Conservation (phyloP, 2,329 filamentous ascomycete genomes). For the Aspergillus sp. region DNA sequence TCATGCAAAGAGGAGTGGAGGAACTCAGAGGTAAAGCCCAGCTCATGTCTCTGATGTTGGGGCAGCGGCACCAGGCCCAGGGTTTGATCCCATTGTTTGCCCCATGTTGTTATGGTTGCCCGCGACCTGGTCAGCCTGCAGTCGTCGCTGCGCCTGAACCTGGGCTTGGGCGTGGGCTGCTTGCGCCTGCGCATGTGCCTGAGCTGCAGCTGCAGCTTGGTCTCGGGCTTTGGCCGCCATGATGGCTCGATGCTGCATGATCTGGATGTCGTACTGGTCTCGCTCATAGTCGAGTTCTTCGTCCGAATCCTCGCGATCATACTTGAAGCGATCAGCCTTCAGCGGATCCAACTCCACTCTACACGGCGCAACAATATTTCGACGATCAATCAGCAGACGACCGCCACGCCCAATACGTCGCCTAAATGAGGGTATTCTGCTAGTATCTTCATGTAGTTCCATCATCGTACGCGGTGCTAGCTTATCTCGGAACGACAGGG, state of each 20-base stretch:
- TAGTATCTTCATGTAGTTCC: slow-evolving; percentile 38
- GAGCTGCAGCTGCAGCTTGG: slow-evolving; percentile 38
- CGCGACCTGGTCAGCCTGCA: slow-evolving; percentile 29
- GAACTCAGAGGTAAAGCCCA: slow-evolving; percentile 12
- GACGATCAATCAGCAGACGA: slow-evolving; percentile 80
- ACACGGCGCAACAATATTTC: slow-evolving; percentile 54
- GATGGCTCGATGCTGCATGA: slow-evolving; percentile 51
- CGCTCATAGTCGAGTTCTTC: slow-evolving; percentile 67
- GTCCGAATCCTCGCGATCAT: slow-evolving; percentile 76
- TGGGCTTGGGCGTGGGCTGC: slow-evolving; percentile 35
- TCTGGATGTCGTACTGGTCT: slow-evolving; percentile 58
- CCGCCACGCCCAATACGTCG: slow-evolving; percentile 78
- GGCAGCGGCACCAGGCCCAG: slow-evolving; percentile 22
- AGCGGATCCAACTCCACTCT: slow-evolving; percentile 41
- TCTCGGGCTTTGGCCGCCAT: slow-evolving; percentile 40
- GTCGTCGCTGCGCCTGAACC: slow-evolving; percentile 28
- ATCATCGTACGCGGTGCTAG: slow-evolving; percentile 37
- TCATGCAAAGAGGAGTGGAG: slow-evolving; percentile 23
- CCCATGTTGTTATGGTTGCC: slow-evolving; percentile 18
- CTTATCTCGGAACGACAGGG: slow-evolving; percentile 30
- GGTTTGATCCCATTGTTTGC: slow-evolving; percentile 24
- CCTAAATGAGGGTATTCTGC: slow-evolving; percentile 61
- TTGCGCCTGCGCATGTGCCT: slow-evolving; percentile 37
- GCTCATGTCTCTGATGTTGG: slow-evolving; percentile 25
- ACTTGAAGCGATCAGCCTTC: slow-evolving; percentile 71